These are phyloP conservation scores for Neurospora sp. DNA, from an alignment of 495 filamentous ascomycete genomes.

Conservation along the genomic window DNA sequence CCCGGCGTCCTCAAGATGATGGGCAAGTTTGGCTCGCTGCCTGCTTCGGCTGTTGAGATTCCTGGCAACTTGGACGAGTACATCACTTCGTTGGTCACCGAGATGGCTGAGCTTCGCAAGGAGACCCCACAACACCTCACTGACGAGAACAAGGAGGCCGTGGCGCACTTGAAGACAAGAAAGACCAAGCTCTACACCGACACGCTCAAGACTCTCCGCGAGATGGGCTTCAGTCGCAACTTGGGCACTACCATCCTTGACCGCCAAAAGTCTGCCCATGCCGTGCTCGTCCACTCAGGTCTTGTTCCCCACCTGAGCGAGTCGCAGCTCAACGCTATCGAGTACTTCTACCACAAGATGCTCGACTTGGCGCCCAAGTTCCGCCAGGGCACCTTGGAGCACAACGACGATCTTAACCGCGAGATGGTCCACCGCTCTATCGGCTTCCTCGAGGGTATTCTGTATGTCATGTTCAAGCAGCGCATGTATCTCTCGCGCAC, in stretches of 20 bases:
- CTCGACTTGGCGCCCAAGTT: conserved; percentile 60
- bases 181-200: conserved; percentile 91
- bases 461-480: conserved; percentile 60
- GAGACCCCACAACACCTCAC: conserved; percentile 68
- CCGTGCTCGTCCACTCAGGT: conserved; percentile 44
- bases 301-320: conserved; percentile 9
- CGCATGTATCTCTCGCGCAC: conserved; percentile 38
- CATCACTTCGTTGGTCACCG: conserved; percentile 52
- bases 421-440: conserved; percentile 68
- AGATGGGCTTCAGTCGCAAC: conserved; percentile 84
- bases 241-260: conserved; percentile 56
- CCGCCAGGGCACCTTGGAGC: conserved; percentile 53
- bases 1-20: conserved; percentile 47
- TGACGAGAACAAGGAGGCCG: conserved; percentile 68
- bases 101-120: conserved; percentile 61
- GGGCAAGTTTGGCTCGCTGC: conserved; percentile 37
- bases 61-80: conserved; percentile 55
- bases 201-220: conserved; percentile 64
- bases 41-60: conserved; percentile 43
- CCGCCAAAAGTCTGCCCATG: conserved; percentile 58
- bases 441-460: conserved; percentile 72
- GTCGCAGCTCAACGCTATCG: conserved; percentile 30
- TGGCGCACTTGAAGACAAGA: conserved; percentile 78
- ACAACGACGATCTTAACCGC: conserved; percentile 72
- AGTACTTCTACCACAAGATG: conserved; percentile 69